phyloP scores from a whole-genome alignment of 2,329 filamentous ascomycete genomes.

The Mollisiaceae sp. region DNA sequence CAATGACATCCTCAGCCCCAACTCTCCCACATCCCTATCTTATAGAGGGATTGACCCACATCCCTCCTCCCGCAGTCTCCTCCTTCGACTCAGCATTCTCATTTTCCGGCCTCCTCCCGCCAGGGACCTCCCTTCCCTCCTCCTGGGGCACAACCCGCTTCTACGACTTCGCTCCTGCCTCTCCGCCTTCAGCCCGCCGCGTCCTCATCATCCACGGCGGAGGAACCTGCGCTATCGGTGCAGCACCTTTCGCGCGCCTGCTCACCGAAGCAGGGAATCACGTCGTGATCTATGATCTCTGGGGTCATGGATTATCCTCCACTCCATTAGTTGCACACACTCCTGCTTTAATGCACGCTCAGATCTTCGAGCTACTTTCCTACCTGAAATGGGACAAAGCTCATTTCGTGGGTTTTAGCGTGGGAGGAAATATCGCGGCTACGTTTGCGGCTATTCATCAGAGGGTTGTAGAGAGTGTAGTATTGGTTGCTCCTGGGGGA shows the following conservation, averaged over 20 bases:
- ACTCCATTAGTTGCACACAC: conserved; percentile 52
- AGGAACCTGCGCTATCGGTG: conserved; percentile 55
- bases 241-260: conserved; percentile 48
- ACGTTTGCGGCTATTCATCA: conserved; percentile 46
- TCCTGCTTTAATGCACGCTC: conserved; percentile 48
- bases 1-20: conserved; percentile 5
- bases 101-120: conserved; percentile 27
- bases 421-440: conserved; percentile 50
- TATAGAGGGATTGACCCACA: conserved; percentile 22
- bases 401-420: conserved; percentile 56
- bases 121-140: conserved; percentile 19
- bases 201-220: conserved; percentile 57
- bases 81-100: conserved; percentile 25
- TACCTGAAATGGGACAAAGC: conserved; percentile 49
- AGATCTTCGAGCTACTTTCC: conserved; percentile 48
- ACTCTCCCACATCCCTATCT: conserved; percentile 20
- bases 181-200: conserved; percentile 23
- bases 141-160: conserved; percentile 26
- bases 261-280: conserved; percentile 48
- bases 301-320: conserved; percentile 58
- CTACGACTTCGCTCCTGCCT: conserved; percentile 23
- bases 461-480: conserved; percentile 43
- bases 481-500: conserved; percentile 55
- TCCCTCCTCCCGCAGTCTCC: conserved; percentile 24
- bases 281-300: conserved; percentile 54